Conservation (phyloP, 768 basidiomycete species). For the Dioszegia crocea region DNA sequence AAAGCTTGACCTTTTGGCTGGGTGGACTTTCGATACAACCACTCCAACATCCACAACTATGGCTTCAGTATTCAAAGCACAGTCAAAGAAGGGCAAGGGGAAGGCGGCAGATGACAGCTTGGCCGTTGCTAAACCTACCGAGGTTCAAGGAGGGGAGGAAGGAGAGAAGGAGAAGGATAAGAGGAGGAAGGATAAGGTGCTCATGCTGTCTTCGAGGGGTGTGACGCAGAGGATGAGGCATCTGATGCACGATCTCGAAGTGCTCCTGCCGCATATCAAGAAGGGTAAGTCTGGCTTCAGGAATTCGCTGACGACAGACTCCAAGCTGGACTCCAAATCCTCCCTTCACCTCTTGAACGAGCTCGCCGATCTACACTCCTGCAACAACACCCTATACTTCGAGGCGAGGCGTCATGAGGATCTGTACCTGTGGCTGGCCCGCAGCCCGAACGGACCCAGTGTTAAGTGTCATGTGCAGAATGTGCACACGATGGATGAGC, state of each 20-base stretch:
- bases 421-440: conserved; percentile 91
- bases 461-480: conserved; percentile 98
- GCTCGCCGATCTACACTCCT: conserved; percentile 92
- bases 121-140: not conserved
- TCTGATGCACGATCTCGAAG: conserved; percentile 89
- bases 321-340: conserved; percentile 95
- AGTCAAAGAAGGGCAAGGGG: conserved; percentile 13
- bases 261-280: conserved; percentile 86
- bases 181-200: conserved; percentile 91
- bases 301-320: conserved; percentile 57
- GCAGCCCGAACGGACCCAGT: conserved; percentile 95
- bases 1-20: not conserved
- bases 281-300: conserved; percentile 64
- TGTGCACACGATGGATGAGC: conserved; percentile 98
- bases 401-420: conserved; percentile 94
- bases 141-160: not conserved
- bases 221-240: conserved; percentile 96
- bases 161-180: conserved; percentile 42
- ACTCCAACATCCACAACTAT: not conserved
- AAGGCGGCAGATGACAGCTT: not conserved
- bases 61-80: conserved; percentile 5
- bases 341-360: conserved; percentile 89
- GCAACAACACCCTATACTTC: conserved; percentile 95
- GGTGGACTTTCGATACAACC: not conserved
- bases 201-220: conserved; percentile 87